Evolutionary conservation across 768 basidiomycete genomes (phyloP), one percentile per base, ranked within the genome.

Genomic region (Podaxis mareebaensis): DNA sequence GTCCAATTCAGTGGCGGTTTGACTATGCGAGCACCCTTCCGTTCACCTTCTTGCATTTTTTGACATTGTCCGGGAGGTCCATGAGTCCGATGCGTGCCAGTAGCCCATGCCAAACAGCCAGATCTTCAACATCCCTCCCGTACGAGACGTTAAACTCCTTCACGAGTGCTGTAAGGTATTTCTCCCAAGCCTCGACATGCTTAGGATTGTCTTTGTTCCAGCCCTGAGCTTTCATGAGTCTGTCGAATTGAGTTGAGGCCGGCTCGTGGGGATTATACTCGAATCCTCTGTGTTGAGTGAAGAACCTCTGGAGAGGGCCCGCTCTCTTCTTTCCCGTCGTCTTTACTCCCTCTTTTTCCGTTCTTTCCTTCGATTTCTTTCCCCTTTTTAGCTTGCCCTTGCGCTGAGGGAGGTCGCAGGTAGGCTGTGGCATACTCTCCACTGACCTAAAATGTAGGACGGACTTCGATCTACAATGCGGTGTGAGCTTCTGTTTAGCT

Each of bases 81-180:
- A 12, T 7, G 10, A 49, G 22, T 8, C 42, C 17, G 4, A 63
- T 33, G 4, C 17, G 40, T 12, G 30, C 33, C 11, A 57, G 26
- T 15, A 72, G 36, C 6, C 30, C 28, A 20, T 61, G 60, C 64
- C 60, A 65, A 5, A n/a, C 58, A 4, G 15, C 52, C 1, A 60
- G 17, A 49, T 49, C 24, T 6, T 64, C 24, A 20, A n/a, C 51
- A 33, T 64, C 58, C 11, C 0, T 64, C 20, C 52, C 51, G n/a
- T 60, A 60, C 3, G 38, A 44, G 13, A 6, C 8, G 26, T 64
- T 53, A 26, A 64, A 64, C 24, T 60, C 56, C 33, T 22, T 26
- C n/a, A 58, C 57, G 24, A 58, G 48, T 22, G 63, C 63, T n/a
- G 48, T 53, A 4, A 22, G 22, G 20, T 42, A 64, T 6, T 11